Conservation (phyloP, 23 red algal species). For the Gracilariopsis chorda region DNA sequence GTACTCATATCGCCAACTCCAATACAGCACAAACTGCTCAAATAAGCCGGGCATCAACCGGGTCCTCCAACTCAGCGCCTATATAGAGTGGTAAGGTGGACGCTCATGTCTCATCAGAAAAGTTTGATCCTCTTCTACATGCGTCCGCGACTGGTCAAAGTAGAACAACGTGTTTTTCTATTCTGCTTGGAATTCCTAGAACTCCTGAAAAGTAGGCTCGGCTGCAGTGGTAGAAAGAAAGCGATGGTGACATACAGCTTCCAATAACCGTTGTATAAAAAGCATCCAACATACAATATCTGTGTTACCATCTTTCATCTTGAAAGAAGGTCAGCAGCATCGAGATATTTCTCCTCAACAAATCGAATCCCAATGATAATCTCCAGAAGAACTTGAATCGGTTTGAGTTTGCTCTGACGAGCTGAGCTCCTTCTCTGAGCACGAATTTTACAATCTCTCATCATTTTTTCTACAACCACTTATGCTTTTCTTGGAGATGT, state of each 20-base stretch:
- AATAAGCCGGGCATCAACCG: background rate
- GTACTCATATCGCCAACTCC: background rate
- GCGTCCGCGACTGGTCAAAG: conserved; percentile 70
- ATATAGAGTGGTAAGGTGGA: conserved; percentile 14
- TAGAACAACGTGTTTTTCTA: conserved; percentile 18
- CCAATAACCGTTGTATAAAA: conserved; percentile 52
- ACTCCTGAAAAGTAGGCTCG: conserved; percentile 32
- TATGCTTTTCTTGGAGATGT: conserved; percentile 5
- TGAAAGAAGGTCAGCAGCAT: conserved; percentile 24
- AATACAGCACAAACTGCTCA: conserved; percentile 12
- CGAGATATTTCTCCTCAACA: background rate
- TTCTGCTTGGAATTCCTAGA: conserved; percentile 23
- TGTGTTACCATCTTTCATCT: background rate
- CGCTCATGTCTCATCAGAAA: background rate
- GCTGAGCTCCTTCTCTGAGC: background rate
- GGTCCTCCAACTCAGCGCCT: background rate
- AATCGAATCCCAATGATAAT: conserved; percentile 34
- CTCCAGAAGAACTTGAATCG: background rate
- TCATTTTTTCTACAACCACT: conserved; percentile 17
- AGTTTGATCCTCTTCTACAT: conserved; percentile 27
- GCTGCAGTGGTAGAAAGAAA: conserved; percentile 36
- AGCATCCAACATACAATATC: background rate
- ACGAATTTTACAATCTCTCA: conserved; percentile 22
- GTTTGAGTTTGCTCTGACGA: background rate
- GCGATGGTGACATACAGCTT: conserved; percentile 63